Conservation (phyloP, 2,329 filamentous ascomycete species). For the Byssoonygena ceratinophila region DNA sequence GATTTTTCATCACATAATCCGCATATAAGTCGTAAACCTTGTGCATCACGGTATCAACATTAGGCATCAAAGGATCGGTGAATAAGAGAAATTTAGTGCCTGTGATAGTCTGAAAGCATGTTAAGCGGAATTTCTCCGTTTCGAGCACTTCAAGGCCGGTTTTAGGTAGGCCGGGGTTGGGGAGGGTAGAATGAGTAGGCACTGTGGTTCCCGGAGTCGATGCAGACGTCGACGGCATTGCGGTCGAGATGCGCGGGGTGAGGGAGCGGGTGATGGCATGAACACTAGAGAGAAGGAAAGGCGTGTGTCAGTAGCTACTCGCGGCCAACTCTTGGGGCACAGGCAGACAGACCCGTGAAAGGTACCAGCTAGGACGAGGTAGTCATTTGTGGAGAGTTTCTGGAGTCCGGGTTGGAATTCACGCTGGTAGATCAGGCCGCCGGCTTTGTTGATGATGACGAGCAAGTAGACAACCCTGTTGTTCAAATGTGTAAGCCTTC, state of each 20-base stretch:
- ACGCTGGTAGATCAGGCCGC: conserved; percentile 90
- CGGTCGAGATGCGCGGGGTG: conserved; percentile 33
- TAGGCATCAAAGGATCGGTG: conserved; percentile 75
- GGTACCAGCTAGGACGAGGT: conserved; percentile 88
- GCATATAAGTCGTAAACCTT: conserved; percentile 90
- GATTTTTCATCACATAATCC: conserved; percentile 99
- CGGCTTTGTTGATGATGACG: conserved; percentile 97
- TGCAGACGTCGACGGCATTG: conserved; percentile 19
- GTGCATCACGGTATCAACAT: conserved; percentile 71
- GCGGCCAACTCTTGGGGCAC: not conserved
- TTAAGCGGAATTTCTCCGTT: conserved; percentile 84
- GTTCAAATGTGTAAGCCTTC: not conserved
- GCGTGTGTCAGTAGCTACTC: not conserved
- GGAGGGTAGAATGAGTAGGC: conserved; percentile 22
- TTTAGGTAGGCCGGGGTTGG: conserved; percentile 26
- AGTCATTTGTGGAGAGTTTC: conserved; percentile 89
- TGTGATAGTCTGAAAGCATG: conserved; percentile 90
- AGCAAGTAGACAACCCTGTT: conserved; percentile 84
- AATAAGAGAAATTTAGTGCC: conserved; percentile 94
- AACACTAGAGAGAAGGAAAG: conserved; percentile 37
- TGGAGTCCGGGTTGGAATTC: conserved; percentile 80
- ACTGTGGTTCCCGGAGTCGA: conserved; percentile 27
- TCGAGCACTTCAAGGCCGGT: conserved; percentile 85
- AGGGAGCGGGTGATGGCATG: conserved; percentile 54
- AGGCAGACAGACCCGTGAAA: conserved; percentile 66